Conservation (phyloP, 208 protist genomes). For the Trypanosoma conorhini region DNA sequence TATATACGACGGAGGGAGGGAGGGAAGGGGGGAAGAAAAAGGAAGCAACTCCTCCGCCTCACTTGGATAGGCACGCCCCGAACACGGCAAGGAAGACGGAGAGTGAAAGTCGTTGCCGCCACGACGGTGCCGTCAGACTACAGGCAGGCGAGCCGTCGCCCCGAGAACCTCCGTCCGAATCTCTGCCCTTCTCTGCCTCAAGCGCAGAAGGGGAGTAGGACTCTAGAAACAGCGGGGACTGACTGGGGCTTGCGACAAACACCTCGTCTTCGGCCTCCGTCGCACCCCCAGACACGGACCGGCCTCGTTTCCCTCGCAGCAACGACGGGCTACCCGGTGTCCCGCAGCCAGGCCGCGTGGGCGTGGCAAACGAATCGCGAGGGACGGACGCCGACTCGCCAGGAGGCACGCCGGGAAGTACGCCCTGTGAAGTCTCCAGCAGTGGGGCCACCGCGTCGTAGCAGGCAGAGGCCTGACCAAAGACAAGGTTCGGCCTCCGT, state of each 20-base stretch:
- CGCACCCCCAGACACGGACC: not conserved
- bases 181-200: not conserved
- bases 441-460: slow-evolving; percentile 65
- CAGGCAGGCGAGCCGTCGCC: slow-evolving; percentile 14
- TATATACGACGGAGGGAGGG: not conserved
- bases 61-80: slow-evolving; percentile 2
- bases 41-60: not conserved
- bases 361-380: not conserved
- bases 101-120: slow-evolving; percentile 16
- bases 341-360: not conserved
- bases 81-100: slow-evolving; percentile 6
- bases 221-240: slow-evolving; percentile 64
- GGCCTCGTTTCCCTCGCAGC: slow-evolving; percentile 3
- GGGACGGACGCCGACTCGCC: slow-evolving; percentile 6
- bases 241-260: slow-evolving; percentile 71
- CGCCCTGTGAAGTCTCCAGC: slow-evolving; percentile 29
- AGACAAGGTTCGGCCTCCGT: slow-evolving; percentile 64
- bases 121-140: slow-evolving; percentile 11
- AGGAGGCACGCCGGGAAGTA: slow-evolving; percentile 32
- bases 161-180: slow-evolving; percentile 2
- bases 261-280: slow-evolving; percentile 15
- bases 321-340: not conserved
- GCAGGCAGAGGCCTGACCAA: slow-evolving; percentile 80
- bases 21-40: not conserved
- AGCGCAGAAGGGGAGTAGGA: slow-evolving; percentile 38